phyloP scores from a whole-genome alignment of 208 protist genomes.

The Angomonas deanei region DNA sequence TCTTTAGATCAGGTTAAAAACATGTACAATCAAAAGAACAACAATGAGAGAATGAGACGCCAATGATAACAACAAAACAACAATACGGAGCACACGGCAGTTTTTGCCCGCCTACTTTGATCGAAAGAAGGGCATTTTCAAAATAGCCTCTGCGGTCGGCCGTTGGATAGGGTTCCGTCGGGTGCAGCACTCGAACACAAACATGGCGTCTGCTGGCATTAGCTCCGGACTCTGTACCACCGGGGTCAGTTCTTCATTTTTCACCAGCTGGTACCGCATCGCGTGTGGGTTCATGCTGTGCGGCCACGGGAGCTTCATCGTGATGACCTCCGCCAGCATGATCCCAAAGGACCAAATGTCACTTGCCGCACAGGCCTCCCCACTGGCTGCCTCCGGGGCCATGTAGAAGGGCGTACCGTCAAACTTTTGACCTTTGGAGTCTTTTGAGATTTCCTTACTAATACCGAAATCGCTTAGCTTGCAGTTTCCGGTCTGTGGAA shows the following conservation, averaged over 20 bases:
- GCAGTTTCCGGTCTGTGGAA: conserved; percentile 53
- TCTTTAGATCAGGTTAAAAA: too few relatives aligned
- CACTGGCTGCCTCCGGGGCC: conserved; percentile 51
- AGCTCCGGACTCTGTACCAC: conserved; percentile 15
- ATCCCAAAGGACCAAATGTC: conserved; percentile 87
- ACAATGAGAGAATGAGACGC: too few relatives aligned
- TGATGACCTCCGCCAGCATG: conserved; percentile 65
- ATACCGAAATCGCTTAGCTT: conserved; percentile 88
- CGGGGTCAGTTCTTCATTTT: conserved; percentile 22
- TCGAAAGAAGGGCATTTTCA: conserved; percentile 43
- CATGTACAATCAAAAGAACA: background rate
- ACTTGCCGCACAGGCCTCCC: conserved; percentile 26
- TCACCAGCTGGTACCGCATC: conserved; percentile 36
- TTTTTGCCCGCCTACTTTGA: background rate
- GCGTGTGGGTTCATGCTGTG: conserved; percentile 20
- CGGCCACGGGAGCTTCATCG: conserved; percentile 45
- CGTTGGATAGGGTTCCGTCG: conserved; percentile 25
- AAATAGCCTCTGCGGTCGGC: conserved; percentile 39
- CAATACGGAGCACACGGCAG: background rate
- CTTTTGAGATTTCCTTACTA: conserved; percentile 34
- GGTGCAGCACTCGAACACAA: conserved; percentile 45
- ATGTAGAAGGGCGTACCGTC: conserved; percentile 76
- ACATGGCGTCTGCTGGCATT: conserved; percentile 25
- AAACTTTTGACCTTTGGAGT: conserved; percentile 9
- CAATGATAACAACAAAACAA: too few relatives aligned